These are phyloP conservation scores for Carnegiea gigantea DNA, from an alignment of 179 eudicot species.

Conservation along the genomic window DNA sequence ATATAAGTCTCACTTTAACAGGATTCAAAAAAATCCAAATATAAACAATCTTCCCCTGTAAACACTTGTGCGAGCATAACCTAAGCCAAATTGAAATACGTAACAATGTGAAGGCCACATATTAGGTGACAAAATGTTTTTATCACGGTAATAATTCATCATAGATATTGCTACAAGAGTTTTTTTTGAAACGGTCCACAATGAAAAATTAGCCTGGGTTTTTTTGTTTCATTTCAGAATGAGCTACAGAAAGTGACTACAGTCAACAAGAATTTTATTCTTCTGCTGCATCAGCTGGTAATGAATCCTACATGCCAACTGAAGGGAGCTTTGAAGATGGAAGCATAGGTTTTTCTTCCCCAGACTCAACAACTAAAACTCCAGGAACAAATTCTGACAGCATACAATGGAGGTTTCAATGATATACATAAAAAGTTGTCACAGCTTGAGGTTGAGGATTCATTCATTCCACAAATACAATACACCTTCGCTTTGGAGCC, in stretches of 20 bases:
- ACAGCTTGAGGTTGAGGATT: not conserved
- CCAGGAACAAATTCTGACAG: not conserved
- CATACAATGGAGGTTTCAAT: slow-evolving; percentile 23
- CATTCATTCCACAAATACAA: slow-evolving; percentile 40
- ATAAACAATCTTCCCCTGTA: too few relatives aligned
- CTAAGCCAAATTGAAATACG: too few relatives aligned
- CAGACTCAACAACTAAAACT: not conserved
- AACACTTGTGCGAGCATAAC: too few relatives aligned
- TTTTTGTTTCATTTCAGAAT: not conserved
- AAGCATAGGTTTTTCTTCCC: not conserved
- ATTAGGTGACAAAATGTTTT: too few relatives aligned
- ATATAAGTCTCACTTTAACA: too few relatives aligned
- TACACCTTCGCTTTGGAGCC: slow-evolving; percentile 47
- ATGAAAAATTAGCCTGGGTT: not conserved
- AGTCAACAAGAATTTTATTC: slow-evolving; percentile 5
- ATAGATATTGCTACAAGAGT: too few relatives aligned
- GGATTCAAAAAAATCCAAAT: too few relatives aligned
- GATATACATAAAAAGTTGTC: slow-evolving; percentile 19
- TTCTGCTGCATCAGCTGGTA: slow-evolving; percentile 9
- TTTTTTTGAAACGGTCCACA: not conserved
- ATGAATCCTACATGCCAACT: not conserved
- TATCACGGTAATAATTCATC: too few relatives aligned
- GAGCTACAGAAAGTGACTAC: slow-evolving; percentile 6
- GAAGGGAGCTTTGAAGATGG: not conserved
- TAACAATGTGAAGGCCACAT: too few relatives aligned